phyloP scores from a whole-genome alignment of 805 yeast species.

The Starmerella vitae region DNA sequence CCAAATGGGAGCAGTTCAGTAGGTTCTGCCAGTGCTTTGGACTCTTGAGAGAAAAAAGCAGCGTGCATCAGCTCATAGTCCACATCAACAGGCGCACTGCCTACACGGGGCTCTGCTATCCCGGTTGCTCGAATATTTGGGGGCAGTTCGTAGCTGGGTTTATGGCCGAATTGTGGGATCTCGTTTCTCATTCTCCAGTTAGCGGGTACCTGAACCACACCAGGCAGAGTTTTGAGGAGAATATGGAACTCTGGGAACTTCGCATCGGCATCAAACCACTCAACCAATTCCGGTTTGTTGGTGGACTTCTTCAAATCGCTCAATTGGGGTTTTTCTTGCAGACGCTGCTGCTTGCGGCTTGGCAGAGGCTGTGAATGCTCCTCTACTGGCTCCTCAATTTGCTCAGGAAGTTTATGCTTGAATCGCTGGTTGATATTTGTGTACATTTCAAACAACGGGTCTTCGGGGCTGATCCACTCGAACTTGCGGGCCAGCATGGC shows the following conservation, averaged over 20 bases:
- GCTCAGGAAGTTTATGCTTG: slow-evolving; percentile 1
- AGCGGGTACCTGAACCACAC: slow-evolving; percentile 60
- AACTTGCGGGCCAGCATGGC: slow-evolving; percentile 8
- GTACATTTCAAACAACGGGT: slow-evolving; percentile 16
- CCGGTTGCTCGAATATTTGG: slow-evolving; percentile 69
- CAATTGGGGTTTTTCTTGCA: slow-evolving; percentile 45
- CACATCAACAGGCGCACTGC: slow-evolving; percentile 60
- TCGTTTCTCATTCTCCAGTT: slow-evolving; percentile 79
- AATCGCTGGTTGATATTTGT: slow-evolving; percentile 8
- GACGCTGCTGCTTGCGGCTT: slow-evolving; percentile 19
- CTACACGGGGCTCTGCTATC: slow-evolving; percentile 40
- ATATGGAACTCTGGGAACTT: slow-evolving; percentile 58
- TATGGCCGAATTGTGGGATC: slow-evolving; percentile 33
- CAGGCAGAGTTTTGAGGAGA: slow-evolving; percentile 48
- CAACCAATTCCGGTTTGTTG: slow-evolving; percentile 56
- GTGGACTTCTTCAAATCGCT: slow-evolving; percentile 52
- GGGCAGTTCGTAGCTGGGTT: slow-evolving; percentile 63
- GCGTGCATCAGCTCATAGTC: slow-evolving; percentile 71
- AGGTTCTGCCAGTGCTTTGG: slow-evolving; percentile 27
- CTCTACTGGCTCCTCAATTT: background rate
- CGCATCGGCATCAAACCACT: slow-evolving; percentile 81
- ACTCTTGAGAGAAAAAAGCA: slow-evolving; percentile 74
- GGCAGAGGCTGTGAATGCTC: background rate
- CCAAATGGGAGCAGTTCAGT: slow-evolving; percentile 65
- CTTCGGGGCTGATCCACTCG: slow-evolving; percentile 8